Base-by-base conservation (phyloP, 306 rosid genomes). In the Morella rubra region DNA sequence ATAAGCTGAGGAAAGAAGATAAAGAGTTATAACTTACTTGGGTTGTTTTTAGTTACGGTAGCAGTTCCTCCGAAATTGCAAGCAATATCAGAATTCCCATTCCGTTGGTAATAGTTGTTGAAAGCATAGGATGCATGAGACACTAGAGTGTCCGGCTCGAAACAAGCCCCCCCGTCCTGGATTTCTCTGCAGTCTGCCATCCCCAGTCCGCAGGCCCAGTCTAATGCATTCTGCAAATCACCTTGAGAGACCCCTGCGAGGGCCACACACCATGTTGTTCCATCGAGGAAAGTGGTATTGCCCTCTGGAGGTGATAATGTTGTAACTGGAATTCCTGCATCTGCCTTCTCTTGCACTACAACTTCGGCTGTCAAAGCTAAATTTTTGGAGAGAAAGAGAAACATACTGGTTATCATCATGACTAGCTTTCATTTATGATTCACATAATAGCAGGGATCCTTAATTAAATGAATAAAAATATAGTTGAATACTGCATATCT, bases 41-140 rank as follows among this genome's bases (percentile, higher is more conserved):
- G 99, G 62, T 91, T 59, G 15, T n/a, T 5, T 71, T 86, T 92
- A 9, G 93, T 91, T 15, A 91, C 13, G 46, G 81, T 62, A 6
- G 97, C 99, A 75, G 96, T 85, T 64, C 99, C 99, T 54, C 99
- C 99, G 50, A 95, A 95, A 72, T 92, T 95, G 89, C 98, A 95
- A 59, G 99, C 97, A 69, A 95, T 77, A 85, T 92, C 97, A 77
- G 99, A 95, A 73, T 95, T 92, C 1, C 97, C 99, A 83, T 95
- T 95, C 41, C 84, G 81, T 40, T 95, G 97, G 79, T 89, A 92
- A 67, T 81, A 95, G 73, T 22, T 83, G 68, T 95, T 92, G 84
- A 95, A 95, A 58, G 99, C 98, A 84, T 46, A 92, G 59, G 99
- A 95, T 5, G 99, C 97, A 91, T 92, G 99, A 77, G 99, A 90